Evolutionary conservation across 2,329 filamentous ascomycete genomes (phyloP), one percentile per base, ranked within the genome.

Genomic region (Exophiala oligosperma): DNA sequence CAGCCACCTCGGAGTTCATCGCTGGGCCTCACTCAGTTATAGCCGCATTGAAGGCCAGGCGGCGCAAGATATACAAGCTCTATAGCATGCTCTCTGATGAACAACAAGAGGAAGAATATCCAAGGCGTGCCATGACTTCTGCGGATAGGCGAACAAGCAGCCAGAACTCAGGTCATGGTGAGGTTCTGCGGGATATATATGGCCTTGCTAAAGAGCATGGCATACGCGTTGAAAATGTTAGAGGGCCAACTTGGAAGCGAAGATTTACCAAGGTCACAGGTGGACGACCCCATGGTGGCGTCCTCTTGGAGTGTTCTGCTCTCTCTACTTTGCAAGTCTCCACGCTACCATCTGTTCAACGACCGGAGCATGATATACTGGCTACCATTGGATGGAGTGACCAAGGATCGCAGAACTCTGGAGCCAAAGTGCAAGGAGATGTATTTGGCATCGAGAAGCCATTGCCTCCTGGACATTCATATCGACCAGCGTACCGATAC

Each of bases 1-100:
- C 91, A 0, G 89, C 93, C 0, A 90, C 91, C 4, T 96, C 92
- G 0, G 89, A 96, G 61, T 97, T 97, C 67, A 79, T 99, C 1
- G 97, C 96, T 70, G 94, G 94, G 4, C 84, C 83, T 46, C 90
- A 89, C 1, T 86, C 90, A 1, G 91, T 97, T 23, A 81, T 89
- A 62, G 89, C 92, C 21, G 92, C 92, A 0, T 77, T 99, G 21
- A 85, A 81, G 64, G 83, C 84, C 46, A 79, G 79, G 9, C 81
- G 85, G 35, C 86, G 94, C 57, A 86, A 90, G 68, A 75, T 96
- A 2, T 96, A 97, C 77, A 89, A 86, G 54, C 81, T 99, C 2
- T 96, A 97, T 71, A 9, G 88, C 89, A 69, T 79, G 77, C 49
- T 49, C 28, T 17, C 41, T 3, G 49, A 53, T 14, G 14, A 48